Evolutionary conservation across 2,329 filamentous ascomycete species (phyloP).

Genomic region (Phaeosphaeriaceae sp.): DNA sequence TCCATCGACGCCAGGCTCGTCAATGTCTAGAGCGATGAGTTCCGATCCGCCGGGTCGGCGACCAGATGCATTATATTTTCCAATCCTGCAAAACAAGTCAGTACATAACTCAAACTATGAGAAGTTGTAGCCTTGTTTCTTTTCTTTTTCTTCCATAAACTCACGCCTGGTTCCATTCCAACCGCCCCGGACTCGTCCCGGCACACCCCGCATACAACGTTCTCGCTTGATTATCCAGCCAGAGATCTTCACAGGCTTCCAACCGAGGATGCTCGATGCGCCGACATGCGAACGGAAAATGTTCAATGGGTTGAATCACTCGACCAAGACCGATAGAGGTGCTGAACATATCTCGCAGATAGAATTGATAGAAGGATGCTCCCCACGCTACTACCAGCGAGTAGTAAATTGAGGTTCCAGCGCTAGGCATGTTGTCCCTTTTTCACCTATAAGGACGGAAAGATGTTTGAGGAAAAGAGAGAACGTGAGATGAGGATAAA

Average conservation of each 20-base stretch:
- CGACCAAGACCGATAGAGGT: conserved; percentile 34
- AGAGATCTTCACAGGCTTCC: conserved; percentile 40
- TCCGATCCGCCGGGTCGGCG: conserved; percentile 31
- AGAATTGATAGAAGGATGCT: conserved; percentile 36
- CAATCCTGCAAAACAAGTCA: conserved; percentile 15
- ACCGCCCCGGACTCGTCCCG: conserved; percentile 20
- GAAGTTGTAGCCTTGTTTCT: too few relatives aligned
- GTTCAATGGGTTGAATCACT: conserved; percentile 33
- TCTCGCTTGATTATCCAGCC: conserved; percentile 35
- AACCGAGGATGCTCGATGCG: conserved; percentile 30
- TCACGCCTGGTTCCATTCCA: conserved; percentile 37
- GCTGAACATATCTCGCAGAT: conserved; percentile 29
- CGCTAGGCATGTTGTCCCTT: conserved; percentile 12
- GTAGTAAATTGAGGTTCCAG: conserved; percentile 17
- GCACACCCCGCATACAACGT: conserved; percentile 40
- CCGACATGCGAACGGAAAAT: conserved; percentile 36
- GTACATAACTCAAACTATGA: too few relatives aligned
- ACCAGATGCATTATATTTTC: conserved; percentile 27
- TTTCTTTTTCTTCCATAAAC: too few relatives aligned
- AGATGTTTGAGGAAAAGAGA: neutral
- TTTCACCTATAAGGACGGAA: too few relatives aligned
- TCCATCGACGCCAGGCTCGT: conserved; percentile 29
- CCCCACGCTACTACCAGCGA: conserved; percentile 32
- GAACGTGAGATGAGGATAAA: neutral
- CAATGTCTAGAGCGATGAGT: conserved; percentile 37